Base-by-base conservation (phyloP, 2,329 filamentous ascomycete species). In the Penicillium sp. region DNA sequence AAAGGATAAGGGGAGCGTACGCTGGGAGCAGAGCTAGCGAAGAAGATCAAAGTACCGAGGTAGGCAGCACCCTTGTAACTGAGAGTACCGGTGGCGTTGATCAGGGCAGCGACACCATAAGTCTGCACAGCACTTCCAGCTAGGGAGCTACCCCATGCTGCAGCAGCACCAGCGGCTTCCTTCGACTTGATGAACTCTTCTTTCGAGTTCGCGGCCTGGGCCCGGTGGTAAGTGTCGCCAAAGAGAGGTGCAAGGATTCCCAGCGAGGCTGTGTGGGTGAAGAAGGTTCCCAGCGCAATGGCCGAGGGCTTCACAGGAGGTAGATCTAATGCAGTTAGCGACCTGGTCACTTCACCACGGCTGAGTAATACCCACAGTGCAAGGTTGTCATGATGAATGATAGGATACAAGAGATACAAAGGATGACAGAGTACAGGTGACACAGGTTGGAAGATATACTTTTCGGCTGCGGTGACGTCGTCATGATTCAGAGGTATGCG, bases 11-110 rank as follows among this genome's bases (percentile, higher is more conserved):
- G 6, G 29, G 54, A 64, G 84, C 87, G 65, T 86, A 96, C 91
- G 57, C 86, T 86, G 64, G 93, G 93, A 69, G 92, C 92, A 69
- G 91, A 87, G 66, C 88, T 92, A 66, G 93, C 93, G 63, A 92
- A 83, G 83, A 97, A 97, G 82, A 97, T 89, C 74, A 97, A 81
- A 58, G 83, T 83, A 65, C 94, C 94, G 58, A 97, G 83, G 81
- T 97, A 97, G 54, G 93, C 91, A 61, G 94, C 92, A 67, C 94
- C 94, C 85, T 96, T 97, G 83, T 97, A 97, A 79, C 85, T 92
- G 62, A 97, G 82, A 52, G 93, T 97, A 64, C 91, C 92, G 41
- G 93, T 97, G 64, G 92, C 92, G 77, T 97, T 97, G 82, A 93
- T 89, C 65, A 96, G 81, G 59, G 92, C 92, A 66, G 88, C 92